Evolutionary conservation across 2,329 filamentous ascomycete genomes (phyloP).

Genomic region (Fusarium chlamydosporum): DNA sequence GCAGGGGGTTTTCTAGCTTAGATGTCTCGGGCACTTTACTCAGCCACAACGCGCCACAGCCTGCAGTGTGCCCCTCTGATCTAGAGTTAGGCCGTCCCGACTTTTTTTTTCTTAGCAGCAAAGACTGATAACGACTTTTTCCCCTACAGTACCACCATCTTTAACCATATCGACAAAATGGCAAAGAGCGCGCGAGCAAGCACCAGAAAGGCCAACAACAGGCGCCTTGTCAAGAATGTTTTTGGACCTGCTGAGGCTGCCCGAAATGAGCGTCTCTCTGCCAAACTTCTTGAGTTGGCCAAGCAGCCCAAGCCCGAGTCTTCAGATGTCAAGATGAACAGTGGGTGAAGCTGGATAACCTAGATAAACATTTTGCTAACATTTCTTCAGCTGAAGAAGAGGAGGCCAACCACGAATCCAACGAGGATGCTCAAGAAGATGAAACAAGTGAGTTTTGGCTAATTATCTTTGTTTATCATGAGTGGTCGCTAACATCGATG

Average conservation of each 20-base stretch:
- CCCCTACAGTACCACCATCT: constrained; percentile 9
- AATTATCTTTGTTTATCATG: constrained; percentile 15
- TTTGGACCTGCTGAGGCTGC: constrained; percentile 87
- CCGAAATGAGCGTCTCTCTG: constrained; percentile 84
- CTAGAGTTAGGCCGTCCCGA: constrained; percentile 9
- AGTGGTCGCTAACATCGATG: constrained; percentile 23
- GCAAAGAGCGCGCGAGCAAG: constrained; percentile 89
- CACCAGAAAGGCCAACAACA: constrained; percentile 85
- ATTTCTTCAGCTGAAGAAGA: constrained; percentile 48
- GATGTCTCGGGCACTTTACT: not conserved
- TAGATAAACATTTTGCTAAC: constrained; percentile 17
- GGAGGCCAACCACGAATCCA: constrained; percentile 48
- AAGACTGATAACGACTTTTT: constrained; percentile 37
- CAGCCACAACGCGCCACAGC: constrained; percentile 43
- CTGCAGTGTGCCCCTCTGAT: constrained; percentile 20
- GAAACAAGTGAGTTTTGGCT: constrained; percentile 45
- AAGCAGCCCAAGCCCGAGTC: constrained; percentile 78
- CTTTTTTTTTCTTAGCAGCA: constrained; percentile 48
- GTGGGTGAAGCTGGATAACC: constrained; percentile 43
- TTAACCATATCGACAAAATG: constrained; percentile 68
- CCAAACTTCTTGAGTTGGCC: constrained; percentile 86
- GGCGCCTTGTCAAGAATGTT: constrained; percentile 81
- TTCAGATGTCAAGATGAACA: constrained; percentile 65
- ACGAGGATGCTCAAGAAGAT: constrained; percentile 51
- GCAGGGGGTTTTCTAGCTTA: constrained; percentile 9